These are phyloP conservation scores for Viridothelium virens DNA, from an alignment of 495 filamentous ascomycete genomes.

Conservation along the genomic window DNA sequence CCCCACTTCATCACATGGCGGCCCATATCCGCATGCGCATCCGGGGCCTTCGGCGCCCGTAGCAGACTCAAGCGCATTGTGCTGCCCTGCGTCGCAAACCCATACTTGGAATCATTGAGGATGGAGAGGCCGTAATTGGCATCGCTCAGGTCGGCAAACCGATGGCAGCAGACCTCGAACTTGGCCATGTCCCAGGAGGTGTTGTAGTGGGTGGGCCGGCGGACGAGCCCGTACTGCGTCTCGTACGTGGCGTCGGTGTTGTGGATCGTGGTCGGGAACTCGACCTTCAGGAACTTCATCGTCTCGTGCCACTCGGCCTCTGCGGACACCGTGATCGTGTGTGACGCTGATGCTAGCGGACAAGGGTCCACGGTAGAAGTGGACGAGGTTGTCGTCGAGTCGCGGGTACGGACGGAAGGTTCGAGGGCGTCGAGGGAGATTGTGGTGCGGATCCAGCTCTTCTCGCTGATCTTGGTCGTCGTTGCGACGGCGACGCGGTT, in stretches of 20 bases:
- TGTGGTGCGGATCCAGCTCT: slow-evolving; percentile 79
- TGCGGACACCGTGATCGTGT: slow-evolving; percentile 68
- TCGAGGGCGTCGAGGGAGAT: slow-evolving; percentile 67
- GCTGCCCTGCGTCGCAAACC: slow-evolving; percentile 85
- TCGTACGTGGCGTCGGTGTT: slow-evolving; percentile 96
- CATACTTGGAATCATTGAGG: slow-evolving; percentile 94
- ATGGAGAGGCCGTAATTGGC: slow-evolving; percentile 86
- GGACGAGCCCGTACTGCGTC: slow-evolving; percentile 83
- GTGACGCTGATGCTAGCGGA: background rate
- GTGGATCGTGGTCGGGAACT: slow-evolving; percentile 88
- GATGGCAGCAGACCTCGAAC: slow-evolving; percentile 97
- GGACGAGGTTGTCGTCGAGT: background rate
- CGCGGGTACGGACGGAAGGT: slow-evolving; percentile 37
- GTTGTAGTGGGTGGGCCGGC: slow-evolving; percentile 90
- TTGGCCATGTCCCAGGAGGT: slow-evolving; percentile 99
- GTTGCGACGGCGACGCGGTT: slow-evolving; percentile 73
- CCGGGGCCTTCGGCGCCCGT: slow-evolving; percentile 89
- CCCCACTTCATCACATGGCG: slow-evolving; percentile 82
- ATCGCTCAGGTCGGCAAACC: slow-evolving; percentile 94
- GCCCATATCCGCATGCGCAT: slow-evolving; percentile 93
- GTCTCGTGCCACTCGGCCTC: slow-evolving; percentile 89
- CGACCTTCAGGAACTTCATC: slow-evolving; percentile 98
- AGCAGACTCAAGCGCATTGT: slow-evolving; percentile 87
- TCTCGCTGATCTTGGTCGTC: slow-evolving; percentile 74
- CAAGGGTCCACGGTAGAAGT: background rate